Conservation (phyloP, 352 stramenopile species). For the Phytophthora ramorum region DNA sequence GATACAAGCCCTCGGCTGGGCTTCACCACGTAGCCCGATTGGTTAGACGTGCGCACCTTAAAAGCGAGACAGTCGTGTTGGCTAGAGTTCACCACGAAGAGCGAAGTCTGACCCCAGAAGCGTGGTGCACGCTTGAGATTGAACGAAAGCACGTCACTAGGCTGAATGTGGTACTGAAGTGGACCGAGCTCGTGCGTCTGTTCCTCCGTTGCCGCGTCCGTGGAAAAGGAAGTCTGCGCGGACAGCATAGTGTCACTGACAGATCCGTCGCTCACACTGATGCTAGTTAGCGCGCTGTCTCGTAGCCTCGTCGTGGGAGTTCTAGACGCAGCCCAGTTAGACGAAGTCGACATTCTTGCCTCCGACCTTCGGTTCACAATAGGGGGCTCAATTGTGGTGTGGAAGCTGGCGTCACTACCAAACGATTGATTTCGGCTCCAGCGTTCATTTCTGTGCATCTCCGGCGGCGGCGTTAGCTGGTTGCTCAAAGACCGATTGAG, state of each 20-base stretch:
- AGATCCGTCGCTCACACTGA: slow-evolving; percentile 29
- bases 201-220: slow-evolving; percentile 11
- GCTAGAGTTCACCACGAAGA: slow-evolving; percentile 72
- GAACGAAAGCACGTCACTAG: slow-evolving; percentile 53
- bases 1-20: slow-evolving; percentile 70
- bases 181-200: slow-evolving; percentile 16
- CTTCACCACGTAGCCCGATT: slow-evolving; percentile 77
- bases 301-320: slow-evolving; percentile 6
- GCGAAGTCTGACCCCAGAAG: slow-evolving; percentile 46
- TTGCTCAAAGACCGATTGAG: slow-evolving; percentile 22
- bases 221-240: slow-evolving; percentile 24
- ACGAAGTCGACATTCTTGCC: slow-evolving; percentile 10
- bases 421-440: slow-evolving; percentile 28
- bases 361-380: slow-evolving; percentile 9
- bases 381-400: slow-evolving; percentile 35
- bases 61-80: slow-evolving; percentile 63
- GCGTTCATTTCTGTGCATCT: slow-evolving; percentile 12
- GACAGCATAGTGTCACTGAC: slow-evolving; percentile 42
- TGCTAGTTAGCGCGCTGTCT: slow-evolving; percentile 30
- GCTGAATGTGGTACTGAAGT: slow-evolving; percentile 52
- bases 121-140: slow-evolving; percentile 41
- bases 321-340: slow-evolving; percentile 2
- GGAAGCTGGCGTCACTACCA: slow-evolving; percentile 33
- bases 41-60: slow-evolving; percentile 86
- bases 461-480: slow-evolving; percentile 19